These are phyloP conservation scores for Nothopassalora personata DNA, from an alignment of 2,329 filamentous ascomycete genomes.

Conservation along the genomic window DNA sequence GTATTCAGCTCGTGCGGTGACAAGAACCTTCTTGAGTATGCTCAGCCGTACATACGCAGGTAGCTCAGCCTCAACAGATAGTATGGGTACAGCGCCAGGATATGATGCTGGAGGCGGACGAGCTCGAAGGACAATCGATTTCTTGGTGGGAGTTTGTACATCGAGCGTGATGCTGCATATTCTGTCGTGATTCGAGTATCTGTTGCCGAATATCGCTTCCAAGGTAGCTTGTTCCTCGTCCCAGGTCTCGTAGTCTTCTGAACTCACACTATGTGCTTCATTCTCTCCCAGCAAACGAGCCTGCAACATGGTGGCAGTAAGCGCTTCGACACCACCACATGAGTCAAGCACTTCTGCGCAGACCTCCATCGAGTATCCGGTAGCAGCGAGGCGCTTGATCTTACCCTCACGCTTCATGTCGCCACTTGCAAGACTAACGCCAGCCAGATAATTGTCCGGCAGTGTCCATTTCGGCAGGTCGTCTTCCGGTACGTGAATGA, in stretches of 20 bases:
- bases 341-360: constrained; percentile 72
- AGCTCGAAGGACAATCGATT: constrained; percentile 56
- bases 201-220: constrained; percentile 77
- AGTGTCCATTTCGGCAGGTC: constrained; percentile 90
- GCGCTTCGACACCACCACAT: constrained; percentile 64
- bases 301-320: constrained; percentile 76
- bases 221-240: constrained; percentile 78
- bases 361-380: constrained; percentile 80
- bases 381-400: constrained; percentile 72
- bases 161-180: constrained; percentile 67
- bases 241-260: constrained; percentile 57
- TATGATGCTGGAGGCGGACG: constrained; percentile 65
- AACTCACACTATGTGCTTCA: constrained; percentile 30
- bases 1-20: constrained; percentile 64
- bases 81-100: constrained; percentile 61
- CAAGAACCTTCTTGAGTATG: constrained; percentile 70
- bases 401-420: constrained; percentile 76
- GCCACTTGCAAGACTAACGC: constrained; percentile 76
- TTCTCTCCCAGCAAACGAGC: constrained; percentile 51
- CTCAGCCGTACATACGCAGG: constrained; percentile 93
- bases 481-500: constrained; percentile 95
- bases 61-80: constrained; percentile 63
- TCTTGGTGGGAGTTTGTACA: constrained; percentile 39
- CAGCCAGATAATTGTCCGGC: constrained; percentile 85
- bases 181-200: constrained; percentile 51